phyloP scores from a whole-genome alignment of 306 rosid genomes.

The Ceratonia siliqua region DNA sequence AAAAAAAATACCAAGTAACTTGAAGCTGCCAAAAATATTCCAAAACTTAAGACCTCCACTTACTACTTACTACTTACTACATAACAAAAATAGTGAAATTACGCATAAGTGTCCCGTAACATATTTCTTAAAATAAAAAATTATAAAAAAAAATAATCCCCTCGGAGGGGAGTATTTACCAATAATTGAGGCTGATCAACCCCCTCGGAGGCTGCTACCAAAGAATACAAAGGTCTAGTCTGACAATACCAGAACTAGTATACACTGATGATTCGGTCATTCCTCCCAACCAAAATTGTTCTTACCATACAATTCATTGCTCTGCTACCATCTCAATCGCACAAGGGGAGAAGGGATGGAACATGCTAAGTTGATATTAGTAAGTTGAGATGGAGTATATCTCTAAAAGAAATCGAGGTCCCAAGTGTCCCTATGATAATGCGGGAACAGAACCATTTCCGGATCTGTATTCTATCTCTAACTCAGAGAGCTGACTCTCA shows the following conservation, averaged over 20 bases:
- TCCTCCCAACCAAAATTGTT: conserved; percentile 18
- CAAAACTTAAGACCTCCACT: too few species aligned
- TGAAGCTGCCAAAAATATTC: too few species aligned
- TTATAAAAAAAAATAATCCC: too few species aligned
- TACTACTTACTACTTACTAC: too few species aligned
- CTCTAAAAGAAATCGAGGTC: neutral
- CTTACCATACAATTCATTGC: neutral
- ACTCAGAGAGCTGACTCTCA: conserved; percentile 43
- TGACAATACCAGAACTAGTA: conserved; percentile 17
- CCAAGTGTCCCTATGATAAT: conserved; percentile 24
- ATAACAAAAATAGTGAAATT: too few species aligned
- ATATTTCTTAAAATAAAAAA: too few species aligned
- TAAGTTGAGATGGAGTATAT: conserved; percentile 33
- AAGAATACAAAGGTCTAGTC: conserved; percentile 22
- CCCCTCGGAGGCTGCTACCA: conserved; percentile 19
- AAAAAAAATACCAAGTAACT: too few species aligned
- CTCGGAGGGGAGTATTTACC: too few species aligned
- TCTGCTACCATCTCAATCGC: conserved; percentile 28
- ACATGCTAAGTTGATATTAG: conserved; percentile 29
- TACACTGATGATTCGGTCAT: conserved; percentile 31
- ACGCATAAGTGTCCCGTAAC: too few species aligned
- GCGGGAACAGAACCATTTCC: conserved; percentile 48
- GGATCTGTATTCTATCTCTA: conserved; percentile 34
- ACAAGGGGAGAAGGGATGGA: conserved; percentile 11
- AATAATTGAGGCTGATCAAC: conserved; percentile 11